Base-by-base conservation (phyloP, 2,329 filamentous ascomycete genomes). In the Podosphaera leucotricha region DNA sequence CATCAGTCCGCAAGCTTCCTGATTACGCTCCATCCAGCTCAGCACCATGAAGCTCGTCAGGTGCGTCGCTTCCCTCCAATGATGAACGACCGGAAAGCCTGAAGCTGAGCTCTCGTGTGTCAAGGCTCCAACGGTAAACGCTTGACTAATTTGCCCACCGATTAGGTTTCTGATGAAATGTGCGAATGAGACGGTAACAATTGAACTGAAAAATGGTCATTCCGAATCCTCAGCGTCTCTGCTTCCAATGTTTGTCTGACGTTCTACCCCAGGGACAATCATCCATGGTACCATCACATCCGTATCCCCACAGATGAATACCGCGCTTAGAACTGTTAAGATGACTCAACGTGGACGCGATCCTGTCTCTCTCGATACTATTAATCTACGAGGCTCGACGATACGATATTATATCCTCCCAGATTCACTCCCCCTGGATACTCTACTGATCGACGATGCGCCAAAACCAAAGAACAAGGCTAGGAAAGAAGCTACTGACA, bases 401-500 rank as follows among this genome's bases (percentile, higher is more conserved):
- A 92, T 98, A 61, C 77, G 90, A 63, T 94, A 94, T 66, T 87
- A 81, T 61, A 93, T 98, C 60, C 78, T 98, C 10, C 90, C 90
- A 46, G 90, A 98, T 66, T 90, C 82, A 50, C 71, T 98, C 56
- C 87, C 87, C 35, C 72, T 98, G 51, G 90, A 98, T 63, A 94
- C 87, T 36, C 72, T 98, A 44, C 72, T 98, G 49, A 85, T 98
- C 54, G 90, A 98, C 61, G 90, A 98, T 64, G 77, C 84, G 56
- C 85, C 87, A 43, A 98, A 98, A 70, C 87, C 90, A 48, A 95
- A 95, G 80, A 98, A 98, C 67, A 98, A 98, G 76, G 87, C 90
- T 21, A 75, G 87, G 59, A 98, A 98, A 71, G 90, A 95, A 66
- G 71, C 63, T 41, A 71, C 72, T 38, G 69, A 68, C 38, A 67